Conservation (phyloP, 768 basidiomycete species). For the Dictyophora rubrovolvata region DNA sequence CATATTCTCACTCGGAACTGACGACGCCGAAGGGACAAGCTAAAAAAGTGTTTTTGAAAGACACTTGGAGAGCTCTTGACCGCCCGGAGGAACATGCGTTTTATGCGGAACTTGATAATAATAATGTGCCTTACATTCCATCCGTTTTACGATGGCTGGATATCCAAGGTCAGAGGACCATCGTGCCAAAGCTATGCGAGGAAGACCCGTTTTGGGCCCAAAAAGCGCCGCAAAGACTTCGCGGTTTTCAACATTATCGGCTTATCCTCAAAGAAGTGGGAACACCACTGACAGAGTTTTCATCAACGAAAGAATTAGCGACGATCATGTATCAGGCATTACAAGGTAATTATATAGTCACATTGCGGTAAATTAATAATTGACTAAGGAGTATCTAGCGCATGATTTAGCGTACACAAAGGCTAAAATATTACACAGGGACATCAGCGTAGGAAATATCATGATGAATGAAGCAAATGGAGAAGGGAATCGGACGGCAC, state of each 20-base stretch:
- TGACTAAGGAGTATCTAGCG: background rate
- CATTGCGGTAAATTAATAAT: background rate
- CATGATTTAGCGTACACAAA: background rate
- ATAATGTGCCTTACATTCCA: background rate
- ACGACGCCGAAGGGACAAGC: background rate
- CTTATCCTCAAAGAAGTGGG: background rate
- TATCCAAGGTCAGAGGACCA: background rate
- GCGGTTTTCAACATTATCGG: background rate
- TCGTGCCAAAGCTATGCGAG: background rate
- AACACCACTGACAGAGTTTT: background rate
- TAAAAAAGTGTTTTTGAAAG: background rate
- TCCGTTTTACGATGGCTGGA: background rate
- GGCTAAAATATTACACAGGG: conserved; percentile 1
- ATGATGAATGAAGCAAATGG: background rate
- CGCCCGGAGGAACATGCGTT: background rate
- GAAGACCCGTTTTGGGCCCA: background rate
- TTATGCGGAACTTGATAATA: background rate
- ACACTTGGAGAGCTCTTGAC: background rate
- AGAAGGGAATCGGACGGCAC: background rate
- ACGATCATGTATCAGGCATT: background rate
- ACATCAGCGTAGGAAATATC: conserved; percentile 9
- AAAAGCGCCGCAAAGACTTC: background rate
- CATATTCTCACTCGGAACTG: background rate
- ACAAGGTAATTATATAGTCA: background rate
- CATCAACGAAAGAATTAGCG: background rate